These are phyloP conservation scores for Penicillium occitanis DNA, from an alignment of 2,329 filamentous ascomycete species.

Conservation along the genomic window DNA sequence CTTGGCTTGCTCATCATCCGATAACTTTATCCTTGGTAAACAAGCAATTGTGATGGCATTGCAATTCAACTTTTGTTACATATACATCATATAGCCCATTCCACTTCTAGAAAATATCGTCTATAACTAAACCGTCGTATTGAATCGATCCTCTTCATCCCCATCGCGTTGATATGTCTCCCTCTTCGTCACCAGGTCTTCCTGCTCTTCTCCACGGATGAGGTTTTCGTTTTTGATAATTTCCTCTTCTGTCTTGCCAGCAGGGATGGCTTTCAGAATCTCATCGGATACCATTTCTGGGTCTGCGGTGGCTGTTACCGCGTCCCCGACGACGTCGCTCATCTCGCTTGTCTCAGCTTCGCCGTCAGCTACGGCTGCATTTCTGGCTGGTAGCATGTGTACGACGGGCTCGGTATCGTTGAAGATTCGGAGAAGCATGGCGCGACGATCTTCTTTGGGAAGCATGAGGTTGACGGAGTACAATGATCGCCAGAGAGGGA, in stretches of 20 bases:
- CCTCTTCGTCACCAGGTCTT: constrained; percentile 41
- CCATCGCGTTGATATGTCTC: constrained; percentile 47
- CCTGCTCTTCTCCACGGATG: constrained; percentile 41
- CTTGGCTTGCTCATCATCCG: background rate
- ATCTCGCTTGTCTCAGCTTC: background rate
- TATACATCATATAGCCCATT: background rate
- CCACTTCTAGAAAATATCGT: background rate
- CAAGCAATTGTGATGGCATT: background rate
- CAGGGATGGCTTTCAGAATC: constrained; percentile 19
- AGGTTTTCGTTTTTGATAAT: constrained; percentile 42
- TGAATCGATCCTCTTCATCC: constrained; percentile 48
- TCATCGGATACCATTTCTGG: constrained; percentile 14
- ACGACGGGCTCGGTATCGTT: constrained; percentile 84
- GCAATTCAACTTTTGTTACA: constrained; percentile 7
- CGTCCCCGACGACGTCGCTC: constrained; percentile 1
- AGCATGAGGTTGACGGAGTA: constrained; percentile 95
- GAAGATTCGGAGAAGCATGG: constrained; percentile 87
- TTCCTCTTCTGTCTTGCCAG: constrained; percentile 34
- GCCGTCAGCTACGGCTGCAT: background rate
- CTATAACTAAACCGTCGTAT: constrained; percentile 47
- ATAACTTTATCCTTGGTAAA: background rate
- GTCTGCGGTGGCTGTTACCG: constrained; percentile 1
- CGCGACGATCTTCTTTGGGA: constrained; percentile 91
- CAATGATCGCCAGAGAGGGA: constrained; percentile 92
- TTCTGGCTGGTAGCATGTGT: constrained; percentile 47